Percentiles rank a stretch among this genome's conserved stretches.
phyloP scores from a whole-genome alignment of 1,284 basidiomycete species.

The Boletus smithii region DNA sequence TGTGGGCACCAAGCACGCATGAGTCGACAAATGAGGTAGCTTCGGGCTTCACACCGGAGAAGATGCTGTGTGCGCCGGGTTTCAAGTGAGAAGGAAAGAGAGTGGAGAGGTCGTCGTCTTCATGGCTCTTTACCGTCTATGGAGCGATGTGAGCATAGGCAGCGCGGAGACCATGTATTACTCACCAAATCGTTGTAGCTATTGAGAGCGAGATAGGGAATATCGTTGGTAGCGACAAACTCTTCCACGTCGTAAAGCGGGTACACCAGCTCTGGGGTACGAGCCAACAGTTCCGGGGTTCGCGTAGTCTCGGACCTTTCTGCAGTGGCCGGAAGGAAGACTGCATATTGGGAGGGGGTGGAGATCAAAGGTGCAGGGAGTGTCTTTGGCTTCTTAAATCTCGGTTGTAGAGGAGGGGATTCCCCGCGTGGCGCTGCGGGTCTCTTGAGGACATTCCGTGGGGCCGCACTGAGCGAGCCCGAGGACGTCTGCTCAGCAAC shows the following conservation, averaged over 20 bases:
- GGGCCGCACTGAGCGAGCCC: background rate
- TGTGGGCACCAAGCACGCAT: slow-evolving; percentile 24
- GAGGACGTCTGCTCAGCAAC: background rate
- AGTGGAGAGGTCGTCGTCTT: background rate
- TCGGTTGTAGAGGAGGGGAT: slow-evolving; percentile 3
- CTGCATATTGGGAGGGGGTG: slow-evolving; percentile 1
- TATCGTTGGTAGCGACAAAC: slow-evolving; percentile 40
- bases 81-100: slow-evolving; percentile 24
- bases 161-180: background rate
- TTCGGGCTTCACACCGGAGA: slow-evolving; percentile 34
- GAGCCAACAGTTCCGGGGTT: background rate
- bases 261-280: slow-evolving; percentile 24
- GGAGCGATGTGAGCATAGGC: slow-evolving; percentile 11
- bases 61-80: slow-evolving; percentile 22
- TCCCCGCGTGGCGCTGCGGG: slow-evolving; percentile 1
- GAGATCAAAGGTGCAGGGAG: background rate
- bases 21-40: slow-evolving; percentile 28
- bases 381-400: slow-evolving; percentile 7
- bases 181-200: slow-evolving; percentile 15
- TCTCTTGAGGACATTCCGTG: slow-evolving; percentile 9
- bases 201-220: slow-evolving; percentile 39
- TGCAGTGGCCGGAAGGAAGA: background rate
- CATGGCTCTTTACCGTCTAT: slow-evolving; percentile 11
- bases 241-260: slow-evolving; percentile 8
- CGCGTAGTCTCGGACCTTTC: slow-evolving; percentile 2